phyloP scores from a whole-genome alignment of 192 early-diverging fungal genomes.

The Spizellomyces punctatus region DNA sequence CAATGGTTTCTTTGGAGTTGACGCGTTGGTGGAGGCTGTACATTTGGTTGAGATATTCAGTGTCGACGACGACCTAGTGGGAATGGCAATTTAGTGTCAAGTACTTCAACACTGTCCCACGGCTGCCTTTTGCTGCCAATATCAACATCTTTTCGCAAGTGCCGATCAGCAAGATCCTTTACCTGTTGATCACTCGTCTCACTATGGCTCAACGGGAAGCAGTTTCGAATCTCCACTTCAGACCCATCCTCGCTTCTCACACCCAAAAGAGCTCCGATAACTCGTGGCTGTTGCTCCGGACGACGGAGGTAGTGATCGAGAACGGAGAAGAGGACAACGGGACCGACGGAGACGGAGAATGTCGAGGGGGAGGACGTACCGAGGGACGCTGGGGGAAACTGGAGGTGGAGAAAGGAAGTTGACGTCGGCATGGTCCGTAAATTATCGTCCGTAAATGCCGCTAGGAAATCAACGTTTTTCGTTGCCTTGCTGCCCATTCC shows the following conservation, averaged over 20 bases:
- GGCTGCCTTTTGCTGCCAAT: too few relatives aligned
- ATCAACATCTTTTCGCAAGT: too few relatives aligned
- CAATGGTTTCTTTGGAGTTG: constrained; percentile 85
- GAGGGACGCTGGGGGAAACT: background rate
- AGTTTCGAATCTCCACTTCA: constrained; percentile 86
- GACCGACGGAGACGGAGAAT: constrained; percentile 67
- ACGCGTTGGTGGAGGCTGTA: constrained; percentile 85
- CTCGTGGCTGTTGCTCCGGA: constrained; percentile 77
- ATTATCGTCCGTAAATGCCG: background rate
- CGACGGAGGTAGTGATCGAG: constrained; percentile 91
- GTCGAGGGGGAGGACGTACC: constrained; percentile 13
- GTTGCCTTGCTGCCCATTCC: background rate
- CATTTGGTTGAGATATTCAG: constrained; percentile 87
- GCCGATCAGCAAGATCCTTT: too few relatives aligned
- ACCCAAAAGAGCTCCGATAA: constrained; percentile 91
- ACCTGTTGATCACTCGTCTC: constrained; percentile 64
- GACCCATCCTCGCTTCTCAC: constrained; percentile 84
- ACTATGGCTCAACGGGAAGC: constrained; percentile 81
- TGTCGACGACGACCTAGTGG: constrained; percentile 76
- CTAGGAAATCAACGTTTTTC: background rate
- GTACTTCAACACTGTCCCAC: too few relatives aligned
- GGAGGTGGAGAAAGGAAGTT: constrained; percentile 22
- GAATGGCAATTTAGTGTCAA: background rate
- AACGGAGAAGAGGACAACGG: constrained; percentile 88
- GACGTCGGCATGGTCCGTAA: constrained; percentile 3